phyloP scores from a whole-genome alignment of 371 early-diverging fungal species.

The Choanephora cucurbitarum region DNA sequence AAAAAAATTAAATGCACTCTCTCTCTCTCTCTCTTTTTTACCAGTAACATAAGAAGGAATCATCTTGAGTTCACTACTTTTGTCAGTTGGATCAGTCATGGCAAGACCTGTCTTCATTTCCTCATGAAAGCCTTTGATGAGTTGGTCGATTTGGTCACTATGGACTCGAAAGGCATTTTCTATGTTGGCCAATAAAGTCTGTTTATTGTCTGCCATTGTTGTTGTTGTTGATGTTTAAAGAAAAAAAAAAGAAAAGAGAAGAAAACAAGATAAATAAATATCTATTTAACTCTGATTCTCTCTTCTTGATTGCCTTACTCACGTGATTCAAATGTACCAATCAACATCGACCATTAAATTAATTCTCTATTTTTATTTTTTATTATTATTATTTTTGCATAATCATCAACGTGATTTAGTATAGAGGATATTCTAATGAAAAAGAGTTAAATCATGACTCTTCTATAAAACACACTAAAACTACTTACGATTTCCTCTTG shows the following conservation, averaged over 20 bases:
- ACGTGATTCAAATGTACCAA: no score
- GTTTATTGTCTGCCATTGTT: conserved; percentile 17
- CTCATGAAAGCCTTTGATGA: conserved; percentile 38
- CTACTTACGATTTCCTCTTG: conserved; percentile 41
- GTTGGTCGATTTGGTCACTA: conserved; percentile 26
- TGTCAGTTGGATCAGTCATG: conserved; percentile 8
- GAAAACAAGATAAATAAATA: no score
- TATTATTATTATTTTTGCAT: background rate
- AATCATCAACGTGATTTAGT: no score
- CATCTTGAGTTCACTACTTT: conserved; percentile 43
- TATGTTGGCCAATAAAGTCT: conserved; percentile 29
- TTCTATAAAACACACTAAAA: background rate
- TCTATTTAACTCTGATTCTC: no score
- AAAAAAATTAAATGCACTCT: no score
- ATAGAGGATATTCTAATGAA: conserved; percentile 29
- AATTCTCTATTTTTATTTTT: no score
- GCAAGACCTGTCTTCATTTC: conserved; percentile 51
- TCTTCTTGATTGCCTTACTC: no score
- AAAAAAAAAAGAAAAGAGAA: background rate
- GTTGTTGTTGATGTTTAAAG: background rate
- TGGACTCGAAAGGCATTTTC: conserved; percentile 38
- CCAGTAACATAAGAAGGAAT: conserved; percentile 53
- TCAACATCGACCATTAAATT: no score
- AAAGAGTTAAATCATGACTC: background rate
- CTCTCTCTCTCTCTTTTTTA: conserved; percentile 15